Evolutionary conservation across 768 basidiomycete species (phyloP).

Genomic region (Wakefieldia striispora): DNA sequence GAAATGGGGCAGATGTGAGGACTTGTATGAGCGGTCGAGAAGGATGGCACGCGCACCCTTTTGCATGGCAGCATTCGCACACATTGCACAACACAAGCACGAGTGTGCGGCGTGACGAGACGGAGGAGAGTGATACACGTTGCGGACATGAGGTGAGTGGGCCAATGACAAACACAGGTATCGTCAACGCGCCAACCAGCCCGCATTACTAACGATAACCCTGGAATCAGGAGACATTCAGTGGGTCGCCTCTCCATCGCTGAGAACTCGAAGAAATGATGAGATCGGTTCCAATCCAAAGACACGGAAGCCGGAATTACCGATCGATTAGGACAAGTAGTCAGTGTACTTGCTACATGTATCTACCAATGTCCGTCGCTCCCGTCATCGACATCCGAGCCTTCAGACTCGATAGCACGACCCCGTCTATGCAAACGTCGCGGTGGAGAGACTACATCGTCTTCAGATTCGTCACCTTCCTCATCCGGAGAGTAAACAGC

Average conservation of each 20-base stretch:
- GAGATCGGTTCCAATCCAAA: too few relatives aligned
- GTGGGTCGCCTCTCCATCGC: too few relatives aligned
- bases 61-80: constrained; percentile 21
- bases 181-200: too few relatives aligned
- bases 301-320: too few relatives aligned
- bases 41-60: constrained; percentile 25
- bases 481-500: constrained; percentile 18
- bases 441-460: not conserved
- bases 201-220: too few relatives aligned
- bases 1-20: constrained; percentile 8
- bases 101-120: constrained; percentile 31
- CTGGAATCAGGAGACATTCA: too few relatives aligned
- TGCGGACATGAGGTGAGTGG: constrained; percentile 23
- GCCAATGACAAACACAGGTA: not conserved
- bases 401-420: constrained; percentile 22
- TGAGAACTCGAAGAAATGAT: too few relatives aligned
- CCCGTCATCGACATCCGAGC: constrained; percentile 10
- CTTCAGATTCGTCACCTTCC: constrained; percentile 11
- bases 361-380: constrained; percentile 6
- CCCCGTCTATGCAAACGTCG: not conserved
- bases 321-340: too few relatives aligned
- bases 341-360: too few relatives aligned
- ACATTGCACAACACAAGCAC: constrained; percentile 29
- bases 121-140: constrained; percentile 24
- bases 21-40: constrained; percentile 14